Evolutionary conservation across 306 rosid genomes (phyloP).

Genomic region (Medicago ruthenica): DNA sequence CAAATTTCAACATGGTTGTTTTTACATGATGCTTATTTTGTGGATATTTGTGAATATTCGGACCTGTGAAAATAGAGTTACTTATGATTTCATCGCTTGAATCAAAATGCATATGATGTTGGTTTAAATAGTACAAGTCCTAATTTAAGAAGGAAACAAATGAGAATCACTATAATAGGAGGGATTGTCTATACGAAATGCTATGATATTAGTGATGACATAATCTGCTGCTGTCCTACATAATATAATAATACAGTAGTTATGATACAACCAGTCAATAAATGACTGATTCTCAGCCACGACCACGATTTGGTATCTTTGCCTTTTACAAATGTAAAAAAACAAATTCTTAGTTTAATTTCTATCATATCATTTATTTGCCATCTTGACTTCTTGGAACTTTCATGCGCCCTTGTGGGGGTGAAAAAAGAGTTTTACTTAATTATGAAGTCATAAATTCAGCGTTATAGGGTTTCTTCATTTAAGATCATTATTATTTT

Average conservation of each 20-base stretch:
- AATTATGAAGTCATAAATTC: constrained; percentile 19
- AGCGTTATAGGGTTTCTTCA: constrained; percentile 23
- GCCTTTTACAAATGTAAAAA: background rate
- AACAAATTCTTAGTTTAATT: constrained; percentile 14
- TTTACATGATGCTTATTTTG: constrained; percentile 10
- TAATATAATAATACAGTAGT: too few relatives aligned
- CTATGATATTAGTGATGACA: background rate
- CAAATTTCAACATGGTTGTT: too few relatives aligned
- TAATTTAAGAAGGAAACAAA: background rate
- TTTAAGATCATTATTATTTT: constrained; percentile 12
- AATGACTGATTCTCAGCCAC: background rate
- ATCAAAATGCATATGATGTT: too few relatives aligned
- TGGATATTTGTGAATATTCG: constrained; percentile 8
- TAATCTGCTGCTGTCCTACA: background rate
- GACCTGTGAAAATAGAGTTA: background rate
- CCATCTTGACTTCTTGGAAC: background rate
- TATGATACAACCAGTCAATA: background rate
- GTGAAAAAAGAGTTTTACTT: constrained; percentile 4
- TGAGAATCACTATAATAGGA: background rate
- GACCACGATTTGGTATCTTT: background rate
- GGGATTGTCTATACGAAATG: background rate
- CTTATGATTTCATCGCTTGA: too few relatives aligned
- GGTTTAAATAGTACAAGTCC: background rate
- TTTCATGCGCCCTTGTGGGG: constrained; percentile 23
- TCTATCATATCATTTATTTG: background rate